Evolutionary conservation across 75 land plant species (phyloP), one percentile per base, ranked within the genome.

Genomic region (Pinus albicaulis): DNA sequence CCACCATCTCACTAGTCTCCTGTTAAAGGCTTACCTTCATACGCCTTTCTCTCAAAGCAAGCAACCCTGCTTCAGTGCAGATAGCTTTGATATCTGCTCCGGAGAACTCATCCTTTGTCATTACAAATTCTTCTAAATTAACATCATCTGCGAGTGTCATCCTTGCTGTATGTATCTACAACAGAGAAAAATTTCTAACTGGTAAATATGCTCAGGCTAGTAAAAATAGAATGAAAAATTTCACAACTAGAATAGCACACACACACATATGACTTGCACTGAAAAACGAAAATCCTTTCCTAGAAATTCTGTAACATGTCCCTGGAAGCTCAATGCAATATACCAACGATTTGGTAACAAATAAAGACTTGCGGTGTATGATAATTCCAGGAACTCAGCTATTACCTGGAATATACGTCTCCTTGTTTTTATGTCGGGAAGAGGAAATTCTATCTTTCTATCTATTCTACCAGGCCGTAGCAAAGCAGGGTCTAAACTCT

Each of bases 41-140:
- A 16, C 96, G 87, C 19, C 96, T 89, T 71, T 94, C 96, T 71
- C 96, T 86, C 55, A 93, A 80, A 62, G 96, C 96, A 80, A 93
- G 90, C 73, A 93, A 82, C 25, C 96, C 96, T 76, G 96, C 86
- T 75, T 93, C 96, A 52, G 96, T 92, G 59, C 96, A 93, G 2
- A 93, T 93, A 7, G 96, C 96, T 81, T 93, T 93, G 57, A 93
- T 93, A 79, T 93, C 95, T 66, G 96, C 96, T 61, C 96, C 96
- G 55, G 96, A 93, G 72, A 93, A 92, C 72, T 93, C 96, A 80
- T 93, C 96, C 68, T 93, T 93, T 1, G 96, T 93, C 96, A 93
- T 93, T 36, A 93, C 96, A 81, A 93, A 93, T 65, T 93, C 96
- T 80, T 94, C 96, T 22, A 94, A 77, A 77, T 92, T 94, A 10